Base-by-base conservation (phyloP, 2,329 filamentous ascomycete genomes). In the Acrodontium crateriforme region DNA sequence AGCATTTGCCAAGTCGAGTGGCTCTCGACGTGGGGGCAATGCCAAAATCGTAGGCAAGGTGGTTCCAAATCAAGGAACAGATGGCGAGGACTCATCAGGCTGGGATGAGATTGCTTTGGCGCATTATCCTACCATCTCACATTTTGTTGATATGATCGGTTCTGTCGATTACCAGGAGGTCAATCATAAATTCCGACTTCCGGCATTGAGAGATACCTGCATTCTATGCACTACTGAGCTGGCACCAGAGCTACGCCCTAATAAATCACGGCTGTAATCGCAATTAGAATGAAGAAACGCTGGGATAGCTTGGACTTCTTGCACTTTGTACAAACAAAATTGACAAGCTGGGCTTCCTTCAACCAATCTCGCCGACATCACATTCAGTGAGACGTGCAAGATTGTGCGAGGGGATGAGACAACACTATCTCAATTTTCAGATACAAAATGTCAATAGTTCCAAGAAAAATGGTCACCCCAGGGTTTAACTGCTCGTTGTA, bases 91-190 rank as follows among this genome's bases (percentile, higher is more conserved):
- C 29, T 23, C 28, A 24, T 39, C 30, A 12, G 42, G 45, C 28
- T 77, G 72, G 71, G 67, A 76, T 45, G 71, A 77, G 50, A 60
- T 77, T 35, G 71, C 71, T 0, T 55, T 76, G 23, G 72, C 71
- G 30, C 71, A 75, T 53, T 76, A 76, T 49, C 71, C 72, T 3
- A 71, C 62, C 27, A 65, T 75, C 18, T 37, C 49, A 35, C 70
- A 76, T 47, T 76, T 76, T 42, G 65, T 65, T 23, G 69, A 72
- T 43, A 75, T 74, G 69, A 43, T 71, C 23, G 60, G 55, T 2
- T 62, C 63, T 23, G 55, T 61, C 40, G 69, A 72, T 41, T 74
- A 73, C 46, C 69, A 73, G 53, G 58, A 50, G 20, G 67, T 69
- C 5, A 74, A 74, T 49, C 53, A 60, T 28, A 61, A 53, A 43